phyloP scores from a whole-genome alignment of 352 stramenopile genomes.

The Saprolegnia diclina region DNA sequence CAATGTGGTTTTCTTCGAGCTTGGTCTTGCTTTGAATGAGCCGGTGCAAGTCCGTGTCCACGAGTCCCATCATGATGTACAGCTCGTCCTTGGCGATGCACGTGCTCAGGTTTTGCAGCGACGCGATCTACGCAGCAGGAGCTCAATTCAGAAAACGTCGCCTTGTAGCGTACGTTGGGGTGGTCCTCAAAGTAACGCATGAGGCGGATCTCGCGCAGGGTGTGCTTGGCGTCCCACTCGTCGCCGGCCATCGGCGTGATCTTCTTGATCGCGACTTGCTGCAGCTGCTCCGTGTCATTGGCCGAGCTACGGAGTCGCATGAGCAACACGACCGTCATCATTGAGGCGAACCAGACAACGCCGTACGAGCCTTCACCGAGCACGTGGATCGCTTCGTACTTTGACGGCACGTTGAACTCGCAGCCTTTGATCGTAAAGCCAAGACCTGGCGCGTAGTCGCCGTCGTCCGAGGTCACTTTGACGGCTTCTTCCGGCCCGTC shows the following conservation, averaged over 20 bases:
- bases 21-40: slow-evolving; percentile 87
- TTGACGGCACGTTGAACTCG: slow-evolving; percentile 75
- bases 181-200: slow-evolving; percentile 88
- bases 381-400: slow-evolving; percentile 79
- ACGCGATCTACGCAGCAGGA: slow-evolving; percentile 51
- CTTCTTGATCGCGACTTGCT: slow-evolving; percentile 90
- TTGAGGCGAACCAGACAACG: slow-evolving; percentile 72
- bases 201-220: slow-evolving; percentile 85
- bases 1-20: slow-evolving; percentile 69
- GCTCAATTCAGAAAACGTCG: neutral
- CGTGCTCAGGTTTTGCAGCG: slow-evolving; percentile 73
- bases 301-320: slow-evolving; percentile 39
- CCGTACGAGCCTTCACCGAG: slow-evolving; percentile 91
- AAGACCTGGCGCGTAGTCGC: slow-evolving; percentile 49
- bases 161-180: slow-evolving; percentile 54
- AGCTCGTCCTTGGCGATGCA: slow-evolving; percentile 88
- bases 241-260: slow-evolving; percentile 88
- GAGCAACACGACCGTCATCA: neutral
- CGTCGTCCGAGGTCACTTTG: slow-evolving; percentile 24
- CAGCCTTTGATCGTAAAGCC: slow-evolving; percentile 78
- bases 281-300: slow-evolving; percentile 58
- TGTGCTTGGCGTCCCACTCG: slow-evolving; percentile 88
- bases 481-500: slow-evolving; percentile 28
- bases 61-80: slow-evolving; percentile 94
- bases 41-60: slow-evolving; percentile 89